Evolutionary conservation across 1,139 yeast genomes (phyloP).

Genomic region (Kodamaea alishanica): DNA sequence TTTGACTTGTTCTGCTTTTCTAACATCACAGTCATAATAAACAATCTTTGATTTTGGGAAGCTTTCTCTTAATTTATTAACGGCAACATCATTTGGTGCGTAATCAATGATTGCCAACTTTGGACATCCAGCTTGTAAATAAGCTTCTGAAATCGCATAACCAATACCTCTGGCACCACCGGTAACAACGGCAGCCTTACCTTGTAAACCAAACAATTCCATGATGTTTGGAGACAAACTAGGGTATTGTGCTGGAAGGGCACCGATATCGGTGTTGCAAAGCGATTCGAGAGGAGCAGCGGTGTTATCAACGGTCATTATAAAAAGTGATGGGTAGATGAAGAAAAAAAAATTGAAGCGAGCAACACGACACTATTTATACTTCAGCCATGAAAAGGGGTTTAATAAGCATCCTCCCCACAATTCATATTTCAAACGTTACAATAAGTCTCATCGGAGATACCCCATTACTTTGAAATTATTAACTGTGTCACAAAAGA

Average conservation of each 20-base stretch:
- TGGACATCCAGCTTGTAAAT: slow-evolving; percentile 42
- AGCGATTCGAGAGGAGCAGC: slow-evolving; percentile 12
- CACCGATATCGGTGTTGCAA: slow-evolving; percentile 35
- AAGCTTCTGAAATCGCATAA: slow-evolving; percentile 42
- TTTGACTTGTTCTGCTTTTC: slow-evolving; percentile 37
- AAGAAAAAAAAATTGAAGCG: neutral
- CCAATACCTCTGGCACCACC: slow-evolving; percentile 49
- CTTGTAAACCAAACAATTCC: slow-evolving; percentile 35
- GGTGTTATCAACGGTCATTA: slow-evolving; percentile 15
- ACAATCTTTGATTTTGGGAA: slow-evolving; percentile 32
- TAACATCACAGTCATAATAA: slow-evolving; percentile 40
- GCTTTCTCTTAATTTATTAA: slow-evolving; percentile 25
- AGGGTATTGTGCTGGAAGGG: slow-evolving; percentile 41
- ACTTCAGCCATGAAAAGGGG: neutral
- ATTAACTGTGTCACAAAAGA: slow-evolving; percentile 7
- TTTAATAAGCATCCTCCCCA: slow-evolving; percentile 3
- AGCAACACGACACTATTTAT: neutral
- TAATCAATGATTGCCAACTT: slow-evolving; percentile 46
- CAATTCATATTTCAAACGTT: neutral
- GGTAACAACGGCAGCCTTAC: slow-evolving; percentile 39
- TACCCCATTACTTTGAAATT: too few relatives aligned
- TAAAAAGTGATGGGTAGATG: neutral
- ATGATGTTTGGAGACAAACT: slow-evolving; percentile 29
- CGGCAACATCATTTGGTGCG: slow-evolving; percentile 29
- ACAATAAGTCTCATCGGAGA: neutral